These are phyloP conservation scores for Colletotrichum godetiae DNA, from an alignment of 2,329 filamentous ascomycete species.

Conservation along the genomic window DNA sequence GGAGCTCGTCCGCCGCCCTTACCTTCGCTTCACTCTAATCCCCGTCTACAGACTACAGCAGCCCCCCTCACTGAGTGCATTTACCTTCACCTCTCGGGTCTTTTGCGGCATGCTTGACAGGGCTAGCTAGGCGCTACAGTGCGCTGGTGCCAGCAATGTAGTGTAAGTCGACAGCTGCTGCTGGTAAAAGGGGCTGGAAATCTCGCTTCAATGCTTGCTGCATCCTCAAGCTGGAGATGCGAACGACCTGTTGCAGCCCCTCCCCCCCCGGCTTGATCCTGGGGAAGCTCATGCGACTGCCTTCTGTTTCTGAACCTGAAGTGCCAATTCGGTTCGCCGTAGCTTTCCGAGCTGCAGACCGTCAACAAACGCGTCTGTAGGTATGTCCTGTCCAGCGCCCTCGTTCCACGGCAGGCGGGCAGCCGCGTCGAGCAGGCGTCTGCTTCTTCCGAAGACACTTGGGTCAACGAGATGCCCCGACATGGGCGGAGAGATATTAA, in stretches of 20 bases:
- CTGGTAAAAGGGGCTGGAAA: conserved; percentile 17
- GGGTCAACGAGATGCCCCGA: background rate
- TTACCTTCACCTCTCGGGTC: conserved; percentile 1
- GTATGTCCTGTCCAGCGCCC: background rate
- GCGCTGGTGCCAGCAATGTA: background rate
- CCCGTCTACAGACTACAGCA: conserved; percentile 5
- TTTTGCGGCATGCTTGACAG: conserved; percentile 10
- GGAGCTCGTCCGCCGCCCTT: conserved; percentile 1
- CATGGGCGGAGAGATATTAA: background rate
- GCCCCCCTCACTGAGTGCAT: background rate
- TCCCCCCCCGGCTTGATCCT: conserved; percentile 5
- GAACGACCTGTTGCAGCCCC: background rate
- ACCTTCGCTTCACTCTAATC: conserved; percentile 14
- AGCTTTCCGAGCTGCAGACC: conserved; percentile 1
- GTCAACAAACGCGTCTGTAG: background rate
- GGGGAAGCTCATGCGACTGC: conserved; percentile 26
- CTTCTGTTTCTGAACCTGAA: conserved; percentile 28
- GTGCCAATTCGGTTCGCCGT: background rate
- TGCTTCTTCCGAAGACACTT: background rate
- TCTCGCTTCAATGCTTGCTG: conserved; percentile 26
- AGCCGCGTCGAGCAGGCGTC: background rate
- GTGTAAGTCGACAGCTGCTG: background rate
- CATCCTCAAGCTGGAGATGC: conserved; percentile 11
- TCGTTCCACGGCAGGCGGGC: conserved; percentile 6
- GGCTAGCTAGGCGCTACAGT: background rate